Evolutionary conservation across 2,329 filamentous ascomycete genomes (phyloP).

Genomic region (Leptodontidium sp.): DNA sequence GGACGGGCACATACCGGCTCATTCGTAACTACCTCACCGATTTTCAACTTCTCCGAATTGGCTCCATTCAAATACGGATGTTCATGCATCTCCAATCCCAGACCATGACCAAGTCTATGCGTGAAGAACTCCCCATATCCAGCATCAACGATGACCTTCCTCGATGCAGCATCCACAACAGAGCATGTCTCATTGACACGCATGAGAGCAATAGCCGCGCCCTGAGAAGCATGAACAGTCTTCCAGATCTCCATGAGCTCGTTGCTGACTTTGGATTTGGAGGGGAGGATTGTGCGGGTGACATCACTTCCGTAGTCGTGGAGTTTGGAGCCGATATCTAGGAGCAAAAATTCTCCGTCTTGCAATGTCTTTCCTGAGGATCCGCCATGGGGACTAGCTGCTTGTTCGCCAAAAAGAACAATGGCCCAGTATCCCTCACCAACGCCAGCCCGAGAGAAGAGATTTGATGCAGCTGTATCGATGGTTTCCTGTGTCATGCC

Average conservation of each 20-base stretch:
- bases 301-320: constrained; percentile 69
- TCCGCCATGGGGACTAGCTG: constrained; percentile 50
- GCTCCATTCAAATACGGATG: constrained; percentile 71
- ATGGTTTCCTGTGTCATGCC: constrained; percentile 66
- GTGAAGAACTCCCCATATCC: constrained; percentile 65
- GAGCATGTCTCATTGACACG: constrained; percentile 62
- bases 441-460: constrained; percentile 57
- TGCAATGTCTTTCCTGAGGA: constrained; percentile 56
- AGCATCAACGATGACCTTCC: constrained; percentile 56
- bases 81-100: constrained; percentile 72
- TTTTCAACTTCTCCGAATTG: constrained; percentile 57
- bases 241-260: constrained; percentile 61
- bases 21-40: constrained; percentile 69
- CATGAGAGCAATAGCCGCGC: constrained; percentile 60
- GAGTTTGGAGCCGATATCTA: constrained; percentile 66
- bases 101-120: constrained; percentile 68
- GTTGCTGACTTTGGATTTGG: constrained; percentile 30
- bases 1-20: constrained; percentile 62
- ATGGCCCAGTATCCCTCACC: constrained; percentile 68
- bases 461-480: constrained; percentile 59
- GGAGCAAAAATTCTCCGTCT: constrained; percentile 64
- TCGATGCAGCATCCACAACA: constrained; percentile 65
- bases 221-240: constrained; percentile 65
- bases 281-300: constrained; percentile 61
- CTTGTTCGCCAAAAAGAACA: constrained; percentile 62